Base-by-base conservation (phyloP, 768 basidiomycete genomes). In the Kwoniella newhampshirensis region DNA sequence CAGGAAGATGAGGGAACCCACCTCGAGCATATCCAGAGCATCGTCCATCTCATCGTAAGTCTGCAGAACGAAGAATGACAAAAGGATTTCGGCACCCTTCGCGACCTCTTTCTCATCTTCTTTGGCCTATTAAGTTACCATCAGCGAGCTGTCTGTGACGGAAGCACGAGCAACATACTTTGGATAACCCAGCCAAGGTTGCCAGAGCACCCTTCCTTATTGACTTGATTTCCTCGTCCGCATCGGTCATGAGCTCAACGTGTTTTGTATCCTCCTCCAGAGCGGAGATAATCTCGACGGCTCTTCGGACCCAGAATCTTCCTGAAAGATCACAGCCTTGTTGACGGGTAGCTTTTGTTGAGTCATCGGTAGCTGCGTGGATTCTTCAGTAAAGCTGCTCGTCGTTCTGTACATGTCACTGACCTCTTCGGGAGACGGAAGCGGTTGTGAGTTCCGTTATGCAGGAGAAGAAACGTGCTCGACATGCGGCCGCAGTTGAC, bases 281-380 rank as follows among this genome's bases (percentile, higher is more conserved):
- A 2, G 52, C 52, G 11, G 54, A 47, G 25, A 77, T 51, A 13
- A 59, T 57, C 4, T 78, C 71, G 11, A 91, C 79, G 9, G 84
- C 82, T 67, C 84, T 84, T 2, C 84, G 81, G 8, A 88, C 79
- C 91, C 91, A 96, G 59, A 89, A 84, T 64, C 86, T 82, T 26
- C 89, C 89, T 56, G 88, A 82, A 6, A 84, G 81, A 35, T 87
- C 83, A 20, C 83, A 82, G 1, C 83, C 86, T 17, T 82, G 70
- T 44, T 64, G 64, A 27, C 60, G 41, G 26, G 51, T 44, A 20
- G 51, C 11, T 21, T 53, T 51, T 47, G 35, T 36, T n/a, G 44
- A 13, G 23, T 57, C 58, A 37, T 54, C 49, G 15, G 51, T 49
- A 21, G 49, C 45, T 51, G 36, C 17, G 12, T 28, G 17, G 15